Conservation (phyloP, 257 asterid genomes). For the Salvia hispanica region DNA sequence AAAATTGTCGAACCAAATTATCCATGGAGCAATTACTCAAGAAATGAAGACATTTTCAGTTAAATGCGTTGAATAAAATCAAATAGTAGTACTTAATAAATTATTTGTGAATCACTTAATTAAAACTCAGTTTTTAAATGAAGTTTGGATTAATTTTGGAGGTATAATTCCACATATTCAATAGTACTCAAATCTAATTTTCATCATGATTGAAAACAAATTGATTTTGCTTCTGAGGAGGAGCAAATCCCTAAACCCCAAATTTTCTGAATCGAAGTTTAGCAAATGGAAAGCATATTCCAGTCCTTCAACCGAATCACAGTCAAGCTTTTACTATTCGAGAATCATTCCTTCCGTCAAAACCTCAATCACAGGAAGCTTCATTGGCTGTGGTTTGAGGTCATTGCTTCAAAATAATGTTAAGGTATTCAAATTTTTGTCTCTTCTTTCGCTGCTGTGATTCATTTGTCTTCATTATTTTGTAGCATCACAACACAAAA, state of each 20-base stretch:
- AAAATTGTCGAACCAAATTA: too few species aligned
- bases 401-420: conserved; percentile 42
- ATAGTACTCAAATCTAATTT: not conserved
- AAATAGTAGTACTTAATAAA: too few species aligned
- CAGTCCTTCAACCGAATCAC: conserved; percentile 28
- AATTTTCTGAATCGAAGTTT: conserved; percentile 32
- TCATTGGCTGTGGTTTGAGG: conserved; percentile 44
- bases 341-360: conserved; percentile 36
- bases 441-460: not conserved
- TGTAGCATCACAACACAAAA: not conserved
- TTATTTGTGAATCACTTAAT: too few species aligned
- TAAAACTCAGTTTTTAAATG: too few species aligned
- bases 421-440: conserved; percentile 45
- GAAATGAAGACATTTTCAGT: too few species aligned
- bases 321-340: conserved; percentile 41
- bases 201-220: conserved; percentile 47
- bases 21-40: too few species aligned
- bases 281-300: conserved; percentile 34
- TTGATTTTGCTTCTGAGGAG: conserved; percentile 44
- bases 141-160: conserved; percentile 4
- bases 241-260: conserved; percentile 38
- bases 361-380: conserved; percentile 37
- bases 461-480: not conserved
- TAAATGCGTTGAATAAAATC: too few species aligned
- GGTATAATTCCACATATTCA: not conserved